Evolutionary conservation across 257 asterid species (phyloP), one percentile per base, ranked within the genome.

Genomic region (Nicotiana noctiflora): DNA sequence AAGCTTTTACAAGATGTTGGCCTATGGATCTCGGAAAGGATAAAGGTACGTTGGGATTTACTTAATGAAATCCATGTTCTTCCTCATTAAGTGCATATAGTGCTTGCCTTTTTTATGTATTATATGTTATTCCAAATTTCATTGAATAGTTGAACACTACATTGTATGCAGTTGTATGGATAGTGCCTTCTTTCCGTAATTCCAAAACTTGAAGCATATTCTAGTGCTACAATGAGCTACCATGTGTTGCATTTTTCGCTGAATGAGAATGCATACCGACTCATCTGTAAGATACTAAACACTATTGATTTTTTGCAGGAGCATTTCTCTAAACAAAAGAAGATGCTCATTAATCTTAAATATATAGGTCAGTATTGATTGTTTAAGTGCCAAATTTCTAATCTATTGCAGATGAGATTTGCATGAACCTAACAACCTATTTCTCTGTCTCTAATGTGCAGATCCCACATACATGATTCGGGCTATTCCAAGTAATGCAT

Each of bases 391-490:
- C 11, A 18, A 23, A 21, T 31, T 65, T 57, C 66, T 78, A 8
- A 37, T 40, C 55, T 12, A 3, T 13, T 40, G n/a, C 65, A n/a
- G 76, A 44, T 46, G 23, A 25, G 49, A 10, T 72, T 56, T 8
- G 37, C 14, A 25, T 23, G 60, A 59, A 72, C 78, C 60, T 72
- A 23, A 72, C 40, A 72, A 23, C 60, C 21, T 44, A n/a, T 5
- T 46, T 44, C 5, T n/a, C 76, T 11, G 32, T n/a, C 9, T 79
- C 66, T 32, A 40, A 40, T 40, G 29, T 65, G 81, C 90, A 94
- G 98, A 94, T 90, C 98, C 97, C 2, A 94, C 96, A 0, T 94
- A 94, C 86, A 94, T 93, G 98, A 93, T 94, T 81, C 91, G 98
- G 4, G 98, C 98, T 9, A 88, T 94, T 81, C 97, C 96, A 0